These are phyloP conservation scores for Tolypocladium endophyticum DNA, from an alignment of 2,329 filamentous ascomycete genomes.

Conservation along the genomic window DNA sequence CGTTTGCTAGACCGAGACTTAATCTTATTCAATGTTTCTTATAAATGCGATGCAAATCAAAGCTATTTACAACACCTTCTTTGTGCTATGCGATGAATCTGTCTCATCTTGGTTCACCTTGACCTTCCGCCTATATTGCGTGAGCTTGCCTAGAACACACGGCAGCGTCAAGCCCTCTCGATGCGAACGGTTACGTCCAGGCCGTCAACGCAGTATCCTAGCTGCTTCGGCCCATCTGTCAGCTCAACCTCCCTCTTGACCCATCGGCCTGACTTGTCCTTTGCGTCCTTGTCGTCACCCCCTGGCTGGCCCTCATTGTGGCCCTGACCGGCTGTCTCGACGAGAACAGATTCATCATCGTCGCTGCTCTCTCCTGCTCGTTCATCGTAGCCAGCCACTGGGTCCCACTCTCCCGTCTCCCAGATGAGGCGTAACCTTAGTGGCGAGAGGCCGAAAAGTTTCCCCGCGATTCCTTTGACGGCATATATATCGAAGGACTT, in stretches of 20 bases:
- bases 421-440: slow-evolving; percentile 60
- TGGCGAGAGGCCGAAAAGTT: slow-evolving; percentile 55
- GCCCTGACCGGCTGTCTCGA: slow-evolving; percentile 14
- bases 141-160: neutral
- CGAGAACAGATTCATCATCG: slow-evolving; percentile 32
- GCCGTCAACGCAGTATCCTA: slow-evolving; percentile 77
- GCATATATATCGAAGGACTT: slow-evolving; percentile 71
- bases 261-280: slow-evolving; percentile 44
- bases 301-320: slow-evolving; percentile 14
- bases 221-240: slow-evolving; percentile 64
- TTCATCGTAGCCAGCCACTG: slow-evolving; percentile 53
- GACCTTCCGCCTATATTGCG: neutral
- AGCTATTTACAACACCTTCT: too few species aligned
- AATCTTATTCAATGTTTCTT: neutral
- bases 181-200: slow-evolving; percentile 61
- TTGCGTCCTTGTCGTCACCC: slow-evolving; percentile 5
- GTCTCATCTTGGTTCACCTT: neutral
- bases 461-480: slow-evolving; percentile 67
- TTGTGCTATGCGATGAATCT: neutral
- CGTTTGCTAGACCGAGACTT: neutral
- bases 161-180: slow-evolving; percentile 29
- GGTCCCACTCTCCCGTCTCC: slow-evolving; percentile 89
- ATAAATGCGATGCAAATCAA: neutral
- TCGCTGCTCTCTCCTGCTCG: slow-evolving; percentile 45
- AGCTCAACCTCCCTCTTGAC: slow-evolving; percentile 72